Base-by-base conservation (phyloP, 441 rosid genomes). In the Omphalea diandra region DNA sequence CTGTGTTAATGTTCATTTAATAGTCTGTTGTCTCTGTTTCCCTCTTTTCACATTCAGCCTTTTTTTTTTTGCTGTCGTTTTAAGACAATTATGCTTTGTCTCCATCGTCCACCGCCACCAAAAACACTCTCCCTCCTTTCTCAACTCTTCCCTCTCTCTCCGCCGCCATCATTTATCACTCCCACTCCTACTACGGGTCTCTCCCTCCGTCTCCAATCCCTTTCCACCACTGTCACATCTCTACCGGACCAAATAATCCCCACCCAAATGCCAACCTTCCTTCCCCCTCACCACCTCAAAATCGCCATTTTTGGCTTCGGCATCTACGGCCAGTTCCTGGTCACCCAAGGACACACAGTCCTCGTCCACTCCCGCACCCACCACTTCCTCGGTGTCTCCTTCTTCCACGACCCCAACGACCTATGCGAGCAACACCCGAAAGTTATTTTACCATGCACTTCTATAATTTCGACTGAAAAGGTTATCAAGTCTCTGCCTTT, bases 361-460 rank as follows among this genome's bases (percentile, higher is more conserved):
- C 78, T 89, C 40, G 86, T 87, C 12, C 76, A 87, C 72, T 88
- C 91, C 31, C 83, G 83, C 47, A 77, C 88, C 54, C 88, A 83
- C 53, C 69, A 81, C 75, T 79, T 88, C 52, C 73, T 84, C 26
- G 89, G 93, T 24, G 84, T 83, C 63, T 72, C 84, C 6, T 89
- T 86, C 81, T 87, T 83, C 75, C 2, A 47, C 1, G 84, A 89
- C 67, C 84, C 87, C 0, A 68, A 83, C 61, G 90, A 87, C 59
- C 85, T 89, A 55, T 86, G 84, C 35, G 89, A 89, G 46, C 85
- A 84, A 40, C 89, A 86, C 68, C 96, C 93, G 5, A 86, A 86
- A n/a, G 83, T 89, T 59, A 77, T 87, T 14, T 76, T 89, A 68
- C 79, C 87, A 57, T 86, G 86, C 54, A 87, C 89, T 26, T 89